phyloP scores from a whole-genome alignment of 306 rosid species.

The Trifolium subterraneum region DNA sequence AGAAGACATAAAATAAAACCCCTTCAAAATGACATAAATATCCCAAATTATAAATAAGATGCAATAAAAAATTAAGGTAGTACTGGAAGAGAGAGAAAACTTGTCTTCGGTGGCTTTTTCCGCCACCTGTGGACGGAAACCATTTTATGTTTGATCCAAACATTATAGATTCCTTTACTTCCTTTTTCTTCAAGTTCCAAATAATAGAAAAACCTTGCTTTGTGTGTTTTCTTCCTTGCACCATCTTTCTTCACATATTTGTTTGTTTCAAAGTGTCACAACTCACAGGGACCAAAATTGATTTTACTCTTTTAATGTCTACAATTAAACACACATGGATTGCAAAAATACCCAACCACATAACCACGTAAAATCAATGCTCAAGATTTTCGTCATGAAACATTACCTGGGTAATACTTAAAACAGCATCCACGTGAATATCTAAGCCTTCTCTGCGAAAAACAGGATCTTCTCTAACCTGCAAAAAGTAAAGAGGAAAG shows the following conservation, averaged over 20 bases:
- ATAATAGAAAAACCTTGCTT: neutral
- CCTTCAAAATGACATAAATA: neutral
- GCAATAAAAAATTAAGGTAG: neutral
- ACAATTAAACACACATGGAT: constrained; percentile 6
- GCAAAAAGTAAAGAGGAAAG: constrained; percentile 3
- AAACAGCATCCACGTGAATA: constrained; percentile 83
- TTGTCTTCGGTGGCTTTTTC: neutral
- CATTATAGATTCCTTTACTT: neutral
- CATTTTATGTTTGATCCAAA: neutral
- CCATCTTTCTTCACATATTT: neutral
- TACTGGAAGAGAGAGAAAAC: neutral
- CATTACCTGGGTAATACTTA: constrained; percentile 86
- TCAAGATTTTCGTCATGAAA: constrained; percentile 1
- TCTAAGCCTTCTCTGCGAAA: constrained; percentile 89
- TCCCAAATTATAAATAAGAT: neutral
- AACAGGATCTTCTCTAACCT: constrained; percentile 95
- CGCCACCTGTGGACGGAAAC: neutral
- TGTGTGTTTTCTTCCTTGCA: neutral
- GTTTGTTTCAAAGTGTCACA: neutral
- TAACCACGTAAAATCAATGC: constrained; percentile 19
- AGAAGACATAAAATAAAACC: neutral
- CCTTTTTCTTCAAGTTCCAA: constrained; percentile 4
- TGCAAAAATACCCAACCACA: constrained; percentile 5
- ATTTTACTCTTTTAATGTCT: neutral
- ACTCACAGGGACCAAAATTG: neutral